A percentile compares a stretch with the other conserved stretches of the same genome.
Conservation (phyloP, 371 early-diverging fungal species). For the Rhizopus delemar region DNA sequence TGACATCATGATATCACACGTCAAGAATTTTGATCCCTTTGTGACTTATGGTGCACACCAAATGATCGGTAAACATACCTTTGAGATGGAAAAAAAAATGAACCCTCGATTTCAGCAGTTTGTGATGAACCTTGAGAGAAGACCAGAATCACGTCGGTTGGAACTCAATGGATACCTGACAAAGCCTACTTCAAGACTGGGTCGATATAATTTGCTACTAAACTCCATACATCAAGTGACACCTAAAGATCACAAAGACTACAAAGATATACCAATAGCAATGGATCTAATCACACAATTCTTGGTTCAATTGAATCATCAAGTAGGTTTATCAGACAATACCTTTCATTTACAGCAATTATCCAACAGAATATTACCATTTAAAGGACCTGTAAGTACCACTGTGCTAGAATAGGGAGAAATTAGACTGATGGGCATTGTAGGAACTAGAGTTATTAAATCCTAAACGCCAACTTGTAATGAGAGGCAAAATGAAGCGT, state of each 20-base stretch:
- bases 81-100: constrained; percentile 74
- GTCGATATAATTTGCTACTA: constrained; percentile 84
- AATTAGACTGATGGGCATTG: background rate
- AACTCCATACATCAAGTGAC: constrained; percentile 80
- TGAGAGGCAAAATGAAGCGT: constrained; percentile 79
- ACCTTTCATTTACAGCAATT: constrained; percentile 62
- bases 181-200: constrained; percentile 83
- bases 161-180: constrained; percentile 80
- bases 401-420: background rate
- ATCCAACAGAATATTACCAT: constrained; percentile 23
- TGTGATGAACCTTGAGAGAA: constrained; percentile 70
- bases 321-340: constrained; percentile 88
- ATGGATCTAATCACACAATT: constrained; percentile 63
- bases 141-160: constrained; percentile 79
- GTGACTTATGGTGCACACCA: constrained; percentile 90
- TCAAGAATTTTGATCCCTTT: constrained; percentile 75
- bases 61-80: constrained; percentile 75
- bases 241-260: constrained; percentile 77
- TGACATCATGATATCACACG: constrained; percentile 78
- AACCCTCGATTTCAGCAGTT: constrained; percentile 75
- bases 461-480: constrained; percentile 72
- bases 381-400: constrained; percentile 15
- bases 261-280: constrained; percentile 60
- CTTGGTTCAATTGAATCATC: constrained; percentile 76
- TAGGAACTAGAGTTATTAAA: constrained; percentile 75